A percentile compares a stretch with the other conserved stretches of the same genome.
These are phyloP conservation scores for Ceratocystis papillata DNA, from an alignment of 2,329 filamentous ascomycete species.

Conservation along the genomic window DNA sequence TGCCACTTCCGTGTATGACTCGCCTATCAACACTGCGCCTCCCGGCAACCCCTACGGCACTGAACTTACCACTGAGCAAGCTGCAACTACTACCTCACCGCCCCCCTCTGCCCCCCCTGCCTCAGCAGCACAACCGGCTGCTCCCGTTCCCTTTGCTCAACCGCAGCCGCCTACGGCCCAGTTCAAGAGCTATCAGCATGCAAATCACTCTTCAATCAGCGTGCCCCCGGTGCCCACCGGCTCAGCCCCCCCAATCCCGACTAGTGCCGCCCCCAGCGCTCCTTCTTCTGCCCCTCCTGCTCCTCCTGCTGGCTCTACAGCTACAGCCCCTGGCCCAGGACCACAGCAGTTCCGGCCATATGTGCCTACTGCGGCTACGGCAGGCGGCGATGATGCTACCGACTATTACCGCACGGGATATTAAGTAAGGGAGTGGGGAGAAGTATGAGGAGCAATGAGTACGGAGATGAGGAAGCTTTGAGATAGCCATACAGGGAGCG, in stretches of 20 bases:
- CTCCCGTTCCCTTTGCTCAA: slow-evolving; percentile 17
- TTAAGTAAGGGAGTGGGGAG: not conserved
- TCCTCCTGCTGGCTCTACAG: not conserved
- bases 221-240: slow-evolving; percentile 36
- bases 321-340: not conserved
- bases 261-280: slow-evolving; percentile 38
- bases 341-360: slow-evolving; percentile 37
- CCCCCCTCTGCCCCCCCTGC: slow-evolving; percentile 31
- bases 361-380: slow-evolving; percentile 40
- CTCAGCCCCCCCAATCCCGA: slow-evolving; percentile 30
- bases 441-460: not conserved
- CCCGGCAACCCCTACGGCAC: slow-evolving; percentile 35
- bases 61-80: slow-evolving; percentile 27
- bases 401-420: slow-evolving; percentile 43
- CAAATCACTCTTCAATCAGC: slow-evolving; percentile 25
- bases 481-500: no score
- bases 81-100: slow-evolving; percentile 28
- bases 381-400: slow-evolving; percentile 37
- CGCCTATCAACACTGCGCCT: slow-evolving; percentile 48
- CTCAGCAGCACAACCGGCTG: slow-evolving; percentile 3
- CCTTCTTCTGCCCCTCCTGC: not conserved
- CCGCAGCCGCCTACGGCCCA: slow-evolving; percentile 27
- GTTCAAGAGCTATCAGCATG: slow-evolving; percentile 20
- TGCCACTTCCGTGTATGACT: slow-evolving; percentile 66
- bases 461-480: no score